Evolutionary conservation across 495 filamentous ascomycete species (phyloP).

Genomic region (Cryomyces minteri): DNA sequence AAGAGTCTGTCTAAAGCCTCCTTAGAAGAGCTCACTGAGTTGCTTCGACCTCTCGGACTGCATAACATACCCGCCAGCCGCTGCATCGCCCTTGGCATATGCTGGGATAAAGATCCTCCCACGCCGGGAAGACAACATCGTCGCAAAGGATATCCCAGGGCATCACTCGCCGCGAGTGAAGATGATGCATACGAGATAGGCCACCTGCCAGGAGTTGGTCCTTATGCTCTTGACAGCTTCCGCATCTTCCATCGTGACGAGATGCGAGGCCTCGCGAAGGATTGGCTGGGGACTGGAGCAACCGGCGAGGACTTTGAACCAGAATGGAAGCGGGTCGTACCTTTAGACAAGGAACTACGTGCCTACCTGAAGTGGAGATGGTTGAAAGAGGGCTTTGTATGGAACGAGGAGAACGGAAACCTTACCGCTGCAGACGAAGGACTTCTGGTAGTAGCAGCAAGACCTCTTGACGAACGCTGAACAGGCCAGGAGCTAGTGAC

Average conservation of each 20-base stretch:
- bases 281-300: not conserved
- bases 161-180: not conserved
- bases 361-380: not conserved
- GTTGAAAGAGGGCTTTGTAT: not conserved
- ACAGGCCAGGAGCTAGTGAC: no score
- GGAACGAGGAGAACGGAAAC: not conserved
- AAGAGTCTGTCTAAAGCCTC: not conserved
- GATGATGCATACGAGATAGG: slow-evolving; percentile 4
- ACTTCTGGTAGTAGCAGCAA: no score
- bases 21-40: not conserved
- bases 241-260: not conserved
- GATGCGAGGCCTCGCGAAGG: not conserved
- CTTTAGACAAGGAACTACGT: not conserved
- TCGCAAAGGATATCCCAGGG: not conserved
- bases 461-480: no score
- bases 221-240: not conserved
- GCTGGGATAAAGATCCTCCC: not conserved
- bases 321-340: not conserved
- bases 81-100: not conserved
- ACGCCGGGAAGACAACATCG: not conserved
- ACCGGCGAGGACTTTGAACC: not conserved
- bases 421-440: no score
- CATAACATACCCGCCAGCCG: not conserved
- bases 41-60: not conserved
- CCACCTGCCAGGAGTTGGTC: not conserved